Conservation (phyloP, 371 early-diverging fungal species). For the Batrachochytrium dendrobatidis region DNA sequence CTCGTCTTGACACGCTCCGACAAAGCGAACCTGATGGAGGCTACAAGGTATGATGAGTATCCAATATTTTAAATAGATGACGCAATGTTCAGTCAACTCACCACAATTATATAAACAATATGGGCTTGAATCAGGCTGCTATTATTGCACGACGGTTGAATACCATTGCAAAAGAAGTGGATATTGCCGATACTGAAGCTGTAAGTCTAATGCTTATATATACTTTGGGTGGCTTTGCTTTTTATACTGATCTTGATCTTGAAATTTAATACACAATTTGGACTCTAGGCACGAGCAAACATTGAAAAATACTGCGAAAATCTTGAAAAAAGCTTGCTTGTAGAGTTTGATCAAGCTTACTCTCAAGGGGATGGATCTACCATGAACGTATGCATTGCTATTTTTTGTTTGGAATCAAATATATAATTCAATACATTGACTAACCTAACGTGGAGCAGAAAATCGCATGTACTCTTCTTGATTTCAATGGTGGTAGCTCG, state of each 20-base stretch:
- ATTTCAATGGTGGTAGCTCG: slow-evolving; percentile 93
- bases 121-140: slow-evolving; percentile 57
- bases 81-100: neutral
- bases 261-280: too few species aligned
- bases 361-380: slow-evolving; percentile 48
- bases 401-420: neutral
- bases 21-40: slow-evolving; percentile 76
- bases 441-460: slow-evolving; percentile 41
- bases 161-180: slow-evolving; percentile 82
- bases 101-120: neutral
- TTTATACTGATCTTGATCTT: too few species aligned
- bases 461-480: slow-evolving; percentile 75
- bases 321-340: slow-evolving; percentile 81
- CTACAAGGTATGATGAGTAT: slow-evolving; percentile 51
- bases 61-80: neutral
- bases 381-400: slow-evolving; percentile 41
- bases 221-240: too few species aligned
- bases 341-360: slow-evolving; percentile 81
- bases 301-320: slow-evolving; percentile 90
- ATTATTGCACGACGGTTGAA: slow-evolving; percentile 76
- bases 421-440: neutral
- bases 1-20: slow-evolving; percentile 65
- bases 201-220: slow-evolving; percentile 32
- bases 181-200: slow-evolving; percentile 64
- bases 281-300: slow-evolving; percentile 54